Conservation (phyloP, 2,329 filamentous ascomycete genomes). For the Paecilomyces dactylethromorphus region DNA sequence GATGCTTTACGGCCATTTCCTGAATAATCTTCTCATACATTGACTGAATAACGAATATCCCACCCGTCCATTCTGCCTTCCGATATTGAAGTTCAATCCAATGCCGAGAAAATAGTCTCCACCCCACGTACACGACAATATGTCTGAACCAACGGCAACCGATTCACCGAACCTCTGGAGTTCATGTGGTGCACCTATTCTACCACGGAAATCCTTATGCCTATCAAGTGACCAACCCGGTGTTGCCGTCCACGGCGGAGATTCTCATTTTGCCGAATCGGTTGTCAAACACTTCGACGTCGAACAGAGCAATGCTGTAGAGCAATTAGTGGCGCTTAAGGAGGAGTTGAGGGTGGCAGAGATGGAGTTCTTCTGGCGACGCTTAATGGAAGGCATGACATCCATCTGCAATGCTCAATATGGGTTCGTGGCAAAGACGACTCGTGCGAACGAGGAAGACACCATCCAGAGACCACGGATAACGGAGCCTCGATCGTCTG, state of each 20-base stretch:
- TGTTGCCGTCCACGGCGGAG: conserved; percentile 15
- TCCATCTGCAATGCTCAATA: conserved; percentile 59
- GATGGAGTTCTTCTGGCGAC: conserved; percentile 57
- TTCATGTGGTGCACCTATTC: conserved; percentile 14
- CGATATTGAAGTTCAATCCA: neutral
- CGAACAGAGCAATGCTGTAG: conserved; percentile 55
- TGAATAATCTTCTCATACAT: neutral
- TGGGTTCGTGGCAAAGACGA: conserved; percentile 61
- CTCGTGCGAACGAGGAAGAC: conserved; percentile 53
- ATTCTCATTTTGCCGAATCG: conserved; percentile 16
- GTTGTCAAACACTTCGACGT: conserved; percentile 31
- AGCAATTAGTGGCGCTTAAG: conserved; percentile 56
- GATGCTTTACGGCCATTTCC: neutral
- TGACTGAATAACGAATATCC: neutral
- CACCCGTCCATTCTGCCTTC: neutral
- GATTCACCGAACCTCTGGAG: neutral
- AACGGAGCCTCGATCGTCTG: conserved; percentile 54
- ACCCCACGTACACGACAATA: neutral
- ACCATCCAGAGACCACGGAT: conserved; percentile 56
- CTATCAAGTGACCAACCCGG: conserved; percentile 15
- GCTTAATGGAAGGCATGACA: conserved; percentile 58
- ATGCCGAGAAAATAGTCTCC: neutral
- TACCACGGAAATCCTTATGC: conserved; percentile 24
- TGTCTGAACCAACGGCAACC: neutral
- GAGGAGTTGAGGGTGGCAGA: conserved; percentile 45